Evolutionary conservation across 31 red algal genomes (phyloP), one percentile per base, ranked within the genome.

Genomic region (Odonthalia washingtoniensis): DNA sequence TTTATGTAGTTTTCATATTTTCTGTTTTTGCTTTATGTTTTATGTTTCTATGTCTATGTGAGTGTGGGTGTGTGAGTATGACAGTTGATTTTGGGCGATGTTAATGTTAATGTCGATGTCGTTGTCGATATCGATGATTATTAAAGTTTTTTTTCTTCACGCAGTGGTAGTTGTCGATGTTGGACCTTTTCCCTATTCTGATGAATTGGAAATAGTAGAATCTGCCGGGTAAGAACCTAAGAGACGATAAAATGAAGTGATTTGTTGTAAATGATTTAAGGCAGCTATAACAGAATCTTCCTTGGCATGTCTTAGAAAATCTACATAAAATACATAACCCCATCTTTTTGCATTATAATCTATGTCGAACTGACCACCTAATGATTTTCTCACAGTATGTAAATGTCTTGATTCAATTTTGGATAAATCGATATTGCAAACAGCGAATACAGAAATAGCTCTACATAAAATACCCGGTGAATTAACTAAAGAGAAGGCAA

Each of bases 271-370:
- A 62, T 91, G 84, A 14, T 77, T 83, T 27, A 98, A 80, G 1
- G 97, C 97, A 30, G 86, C 95, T 36, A 34, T 65, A 4, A 94
- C 90, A 5, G 84, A 77, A 28, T 73, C 33, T 57, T 94, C 90
- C 3, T 84, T 87, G 17, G 84, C 84, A 41, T 90, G 89, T 31
- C 87, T 69, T 4, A 57, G 61, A 70, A 99, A 77, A 75, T 99
- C 97, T 49, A 99, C 69, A 82, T 93, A 99, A 67, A 99, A 99
- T 6, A 99, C 83, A 77, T 96, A 99, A 0, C 91, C 90, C 97
- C 97, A 99, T 87, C 97, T 62, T 27, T 52, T 57, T 64, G 16
- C 61, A 32, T 77, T 39, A 31, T 86, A 77, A 16, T 70, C 43
- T 5, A 82, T 74, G 1, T 82, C 87, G 26, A 37, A 64, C 34